These are phyloP conservation scores for Phytopythium helicoides DNA, from an alignment of 352 stramenopile genomes.

Conservation along the genomic window DNA sequence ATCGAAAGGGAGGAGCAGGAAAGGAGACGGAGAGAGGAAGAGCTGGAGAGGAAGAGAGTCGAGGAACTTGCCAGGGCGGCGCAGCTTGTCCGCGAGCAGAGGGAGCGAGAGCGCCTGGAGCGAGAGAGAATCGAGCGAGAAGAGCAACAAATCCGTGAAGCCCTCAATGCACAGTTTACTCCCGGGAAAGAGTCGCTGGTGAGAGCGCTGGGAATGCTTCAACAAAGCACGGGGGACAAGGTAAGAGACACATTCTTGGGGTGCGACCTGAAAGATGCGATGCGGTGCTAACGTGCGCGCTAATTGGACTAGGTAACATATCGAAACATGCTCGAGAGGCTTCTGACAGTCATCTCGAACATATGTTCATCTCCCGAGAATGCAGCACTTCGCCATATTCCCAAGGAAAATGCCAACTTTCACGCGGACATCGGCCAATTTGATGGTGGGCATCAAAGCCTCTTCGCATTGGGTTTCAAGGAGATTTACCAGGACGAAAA, in stretches of 20 bases:
- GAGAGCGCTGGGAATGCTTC: slow-evolving; percentile 37
- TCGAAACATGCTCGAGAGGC: slow-evolving; percentile 41
- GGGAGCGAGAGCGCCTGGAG: slow-evolving; percentile 27
- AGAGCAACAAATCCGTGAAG: slow-evolving; percentile 27
- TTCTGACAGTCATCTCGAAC: slow-evolving; percentile 52
- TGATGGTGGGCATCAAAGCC: slow-evolving; percentile 49
- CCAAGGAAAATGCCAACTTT: slow-evolving; percentile 70
- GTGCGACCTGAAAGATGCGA: background rate
- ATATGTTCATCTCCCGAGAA: slow-evolving; percentile 76
- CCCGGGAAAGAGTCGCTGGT: slow-evolving; percentile 42
- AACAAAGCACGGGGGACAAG: slow-evolving; percentile 31
- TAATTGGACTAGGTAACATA: slow-evolving; percentile 20
- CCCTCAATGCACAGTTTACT: slow-evolving; percentile 29
- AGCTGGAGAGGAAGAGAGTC: slow-evolving; percentile 23
- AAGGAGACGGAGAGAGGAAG: slow-evolving; percentile 15
- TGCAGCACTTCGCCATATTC: slow-evolving; percentile 63
- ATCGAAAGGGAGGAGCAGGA: slow-evolving; percentile 12
- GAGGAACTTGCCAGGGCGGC: slow-evolving; percentile 49
- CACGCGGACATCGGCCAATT: slow-evolving; percentile 65
- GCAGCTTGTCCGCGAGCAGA: slow-evolving; percentile 52
- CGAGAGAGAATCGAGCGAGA: slow-evolving; percentile 27
- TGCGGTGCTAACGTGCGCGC: background rate
- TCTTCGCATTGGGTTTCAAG: slow-evolving; percentile 73
- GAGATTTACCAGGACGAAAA: slow-evolving; percentile 52
- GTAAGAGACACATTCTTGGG: slow-evolving; percentile 6